A percentile compares a stretch with the other conserved stretches of the same genome.
Conservation (phyloP, 495 filamentous ascomycete genomes). For the Daldinia loculata region DNA sequence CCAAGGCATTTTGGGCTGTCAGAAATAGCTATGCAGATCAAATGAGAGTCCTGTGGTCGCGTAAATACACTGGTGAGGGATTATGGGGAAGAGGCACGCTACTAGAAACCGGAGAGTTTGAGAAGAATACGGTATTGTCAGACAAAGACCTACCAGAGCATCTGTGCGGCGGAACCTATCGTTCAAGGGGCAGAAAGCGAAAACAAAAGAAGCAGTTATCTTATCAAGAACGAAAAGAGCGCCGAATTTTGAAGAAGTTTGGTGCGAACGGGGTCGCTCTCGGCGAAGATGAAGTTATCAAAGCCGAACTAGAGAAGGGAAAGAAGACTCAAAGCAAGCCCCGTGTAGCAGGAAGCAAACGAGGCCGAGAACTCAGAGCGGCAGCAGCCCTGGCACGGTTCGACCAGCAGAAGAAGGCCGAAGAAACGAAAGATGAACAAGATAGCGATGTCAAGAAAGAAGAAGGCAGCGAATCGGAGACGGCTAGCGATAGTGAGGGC, state of each 20-base stretch:
- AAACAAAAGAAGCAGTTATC: constrained; percentile 60
- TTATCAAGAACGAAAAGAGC: constrained; percentile 70
- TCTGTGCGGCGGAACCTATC: constrained; percentile 75
- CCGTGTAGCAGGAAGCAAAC: constrained; percentile 71
- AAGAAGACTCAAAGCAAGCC: constrained; percentile 68
- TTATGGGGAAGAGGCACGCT: constrained; percentile 75
- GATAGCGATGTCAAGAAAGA: constrained; percentile 49
- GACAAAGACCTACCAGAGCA: constrained; percentile 66
- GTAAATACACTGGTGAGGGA: constrained; percentile 76
- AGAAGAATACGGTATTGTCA: constrained; percentile 58
- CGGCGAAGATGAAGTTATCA: constrained; percentile 70
- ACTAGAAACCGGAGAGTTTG: constrained; percentile 66
- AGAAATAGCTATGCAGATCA: constrained; percentile 71
- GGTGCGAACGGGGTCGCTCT: constrained; percentile 71
- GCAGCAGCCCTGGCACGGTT: constrained; percentile 80
- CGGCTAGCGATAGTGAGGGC: constrained; percentile 51
- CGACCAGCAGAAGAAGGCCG: constrained; percentile 62
- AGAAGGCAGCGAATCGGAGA: constrained; percentile 47
- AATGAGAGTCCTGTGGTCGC: constrained; percentile 69
- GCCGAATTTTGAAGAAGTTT: constrained; percentile 77
- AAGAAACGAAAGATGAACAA: constrained; percentile 44
- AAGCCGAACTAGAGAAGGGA: constrained; percentile 71
- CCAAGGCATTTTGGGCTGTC: constrained; percentile 74
- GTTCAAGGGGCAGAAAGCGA: constrained; percentile 61
- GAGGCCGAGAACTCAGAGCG: constrained; percentile 78